These are phyloP conservation scores for Nelumbo lutea DNA, from an alignment of 164 flowering plant genomes.

Conservation along the genomic window DNA sequence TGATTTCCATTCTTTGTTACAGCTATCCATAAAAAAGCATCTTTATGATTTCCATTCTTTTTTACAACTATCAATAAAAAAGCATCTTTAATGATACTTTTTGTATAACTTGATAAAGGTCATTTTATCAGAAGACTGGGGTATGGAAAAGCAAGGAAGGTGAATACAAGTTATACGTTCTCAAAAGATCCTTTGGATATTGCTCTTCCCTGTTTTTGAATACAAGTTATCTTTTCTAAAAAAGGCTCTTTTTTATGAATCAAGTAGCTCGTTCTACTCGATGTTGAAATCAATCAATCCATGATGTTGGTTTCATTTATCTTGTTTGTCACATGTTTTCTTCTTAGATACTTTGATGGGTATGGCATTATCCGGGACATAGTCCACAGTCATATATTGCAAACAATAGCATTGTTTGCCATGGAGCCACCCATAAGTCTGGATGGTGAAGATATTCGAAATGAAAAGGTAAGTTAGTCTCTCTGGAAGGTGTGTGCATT, in stretches of 20 bases:
- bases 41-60: no score
- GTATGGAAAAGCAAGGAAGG: constrained; percentile 38
- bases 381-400: constrained; percentile 58
- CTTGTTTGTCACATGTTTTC: background rate
- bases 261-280: background rate
- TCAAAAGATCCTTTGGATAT: no score
- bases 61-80: no score
- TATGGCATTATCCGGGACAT: constrained; percentile 57
- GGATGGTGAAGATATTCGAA: constrained; percentile 61
- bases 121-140: constrained; percentile 50
- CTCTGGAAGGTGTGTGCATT: background rate
- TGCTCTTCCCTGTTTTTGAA: no score
- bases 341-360: constrained; percentile 42
- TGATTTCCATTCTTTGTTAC: no score
- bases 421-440: constrained; percentile 69
- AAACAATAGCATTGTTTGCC: constrained; percentile 56
- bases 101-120: constrained; percentile 24
- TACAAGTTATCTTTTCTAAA: background rate
- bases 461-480: constrained; percentile 45
- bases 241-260: background rate
- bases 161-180: constrained; percentile 3
- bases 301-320: background rate
- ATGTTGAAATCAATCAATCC: background rate
- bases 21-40: no score
- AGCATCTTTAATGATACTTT: constrained; percentile 4